These are phyloP conservation scores for Pyricularia sp. DNA, from an alignment of 2,329 filamentous ascomycete genomes.

Conservation along the genomic window DNA sequence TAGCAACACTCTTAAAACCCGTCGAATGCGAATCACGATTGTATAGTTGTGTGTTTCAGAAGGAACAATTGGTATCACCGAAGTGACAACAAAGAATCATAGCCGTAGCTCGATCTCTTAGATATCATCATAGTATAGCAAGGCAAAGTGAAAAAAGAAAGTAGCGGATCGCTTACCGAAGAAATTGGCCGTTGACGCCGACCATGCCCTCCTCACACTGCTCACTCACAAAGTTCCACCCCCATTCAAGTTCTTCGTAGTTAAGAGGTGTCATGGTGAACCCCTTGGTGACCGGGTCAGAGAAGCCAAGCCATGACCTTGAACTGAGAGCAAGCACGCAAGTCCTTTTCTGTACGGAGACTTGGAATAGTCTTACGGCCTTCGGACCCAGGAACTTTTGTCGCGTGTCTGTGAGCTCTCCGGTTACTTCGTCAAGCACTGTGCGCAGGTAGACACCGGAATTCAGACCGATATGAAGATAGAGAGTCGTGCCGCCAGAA, in stretches of 20 bases:
- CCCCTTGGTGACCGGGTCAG: constrained; percentile 74
- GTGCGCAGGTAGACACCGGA: constrained; percentile 95
- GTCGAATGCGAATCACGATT: background rate
- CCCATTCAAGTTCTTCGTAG: constrained; percentile 82
- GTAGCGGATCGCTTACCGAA: constrained; percentile 53
- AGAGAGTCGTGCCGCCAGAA: constrained; percentile 78
- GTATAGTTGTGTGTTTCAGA: constrained; percentile 53
- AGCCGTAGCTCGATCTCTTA: constrained; percentile 45
- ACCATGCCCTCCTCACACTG: constrained; percentile 92
- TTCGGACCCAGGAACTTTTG: constrained; percentile 92
- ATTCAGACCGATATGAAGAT: constrained; percentile 90
- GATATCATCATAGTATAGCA: constrained; percentile 53
- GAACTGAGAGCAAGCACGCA: constrained; percentile 87
- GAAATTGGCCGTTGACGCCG: constrained; percentile 79
- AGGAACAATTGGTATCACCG: constrained; percentile 90
- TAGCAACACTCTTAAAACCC: constrained; percentile 15
- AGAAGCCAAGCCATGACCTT: constrained; percentile 92
- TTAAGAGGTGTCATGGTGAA: constrained; percentile 90
- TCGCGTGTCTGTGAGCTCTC: constrained; percentile 87
- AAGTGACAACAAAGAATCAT: constrained; percentile 46
- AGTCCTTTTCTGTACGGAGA: constrained; percentile 76
- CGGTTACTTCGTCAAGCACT: constrained; percentile 88
- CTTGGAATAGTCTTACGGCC: constrained; percentile 79
- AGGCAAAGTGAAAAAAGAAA: constrained; percentile 10
- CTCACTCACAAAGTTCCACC: constrained; percentile 94